These are phyloP conservation scores for Trametes meyenii DNA, from an alignment of 768 basidiomycete species.

Conservation along the genomic window DNA sequence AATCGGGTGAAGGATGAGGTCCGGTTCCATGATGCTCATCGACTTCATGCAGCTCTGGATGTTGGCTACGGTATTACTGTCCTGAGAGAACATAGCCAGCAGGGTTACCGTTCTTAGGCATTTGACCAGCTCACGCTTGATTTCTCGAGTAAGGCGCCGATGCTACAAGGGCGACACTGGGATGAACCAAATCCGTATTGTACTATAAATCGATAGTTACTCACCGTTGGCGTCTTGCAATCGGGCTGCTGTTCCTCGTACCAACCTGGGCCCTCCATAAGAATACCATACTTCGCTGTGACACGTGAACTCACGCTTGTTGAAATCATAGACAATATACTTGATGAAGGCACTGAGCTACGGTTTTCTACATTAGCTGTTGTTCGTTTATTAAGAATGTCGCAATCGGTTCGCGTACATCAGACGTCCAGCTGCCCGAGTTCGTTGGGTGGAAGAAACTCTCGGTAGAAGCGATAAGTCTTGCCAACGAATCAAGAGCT, in stretches of 20 bases:
- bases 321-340: slow-evolving; percentile 81
- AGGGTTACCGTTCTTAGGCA: slow-evolving; percentile 80
- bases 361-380: background rate
- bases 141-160: slow-evolving; percentile 74
- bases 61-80: slow-evolving; percentile 70
- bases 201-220: slow-evolving; percentile 11
- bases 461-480: slow-evolving; percentile 84
- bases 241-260: slow-evolving; percentile 74
- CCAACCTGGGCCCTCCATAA: slow-evolving; percentile 54
- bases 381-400: background rate
- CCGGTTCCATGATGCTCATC: slow-evolving; percentile 83
- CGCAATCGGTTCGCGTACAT: slow-evolving; percentile 46
- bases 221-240: slow-evolving; percentile 77
- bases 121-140: slow-evolving; percentile 85
- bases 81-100: slow-evolving; percentile 90
- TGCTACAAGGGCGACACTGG: slow-evolving; percentile 40
- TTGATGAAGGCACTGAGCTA: slow-evolving; percentile 86
- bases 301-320: slow-evolving; percentile 57
- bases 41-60: slow-evolving; percentile 82
- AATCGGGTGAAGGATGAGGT: slow-evolving; percentile 79
- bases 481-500: slow-evolving; percentile 83
- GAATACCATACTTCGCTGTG: background rate
- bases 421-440: slow-evolving; percentile 79
- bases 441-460: slow-evolving; percentile 92
- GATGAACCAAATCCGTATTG: slow-evolving; percentile 4